Evolutionary conservation across 352 stramenopile species (phyloP).

Genomic region (Peronospora belbahrii): DNA sequence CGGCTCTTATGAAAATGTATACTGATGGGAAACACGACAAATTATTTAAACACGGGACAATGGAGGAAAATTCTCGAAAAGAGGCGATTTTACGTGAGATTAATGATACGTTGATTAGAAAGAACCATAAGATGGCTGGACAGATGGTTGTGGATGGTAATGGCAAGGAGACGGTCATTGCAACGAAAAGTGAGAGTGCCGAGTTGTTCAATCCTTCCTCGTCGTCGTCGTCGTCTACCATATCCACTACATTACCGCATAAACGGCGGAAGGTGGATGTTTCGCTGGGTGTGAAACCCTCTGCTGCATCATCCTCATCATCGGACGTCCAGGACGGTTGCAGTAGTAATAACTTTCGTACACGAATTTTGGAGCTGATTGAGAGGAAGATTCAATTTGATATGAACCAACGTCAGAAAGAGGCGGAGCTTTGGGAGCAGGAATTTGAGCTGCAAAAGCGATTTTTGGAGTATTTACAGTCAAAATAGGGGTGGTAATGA

Average conservation of each 20-base stretch:
- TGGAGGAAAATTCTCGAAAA: constrained; percentile 64
- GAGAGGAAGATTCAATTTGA: constrained; percentile 81
- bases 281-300: neutral
- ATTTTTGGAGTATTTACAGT: constrained; percentile 77
- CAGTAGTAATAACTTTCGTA: constrained; percentile 46
- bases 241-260: constrained; percentile 3
- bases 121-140: constrained; percentile 37
- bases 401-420: constrained; percentile 68
- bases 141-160: constrained; percentile 15
- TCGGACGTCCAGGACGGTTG: constrained; percentile 6
- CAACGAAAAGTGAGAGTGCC: constrained; percentile 10
- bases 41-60: constrained; percentile 71
- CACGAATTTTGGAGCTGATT: constrained; percentile 59
- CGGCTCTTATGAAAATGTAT: constrained; percentile 72
- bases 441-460: constrained; percentile 79
- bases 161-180: constrained; percentile 12
- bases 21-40: constrained; percentile 75
- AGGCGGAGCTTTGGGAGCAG: constrained; percentile 68
- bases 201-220: neutral
- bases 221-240: no score
- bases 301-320: neutral
- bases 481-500: constrained; percentile 33
- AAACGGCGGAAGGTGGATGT: constrained; percentile 26
- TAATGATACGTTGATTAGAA: constrained; percentile 37
- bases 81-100: constrained; percentile 59